Base-by-base conservation (phyloP, 768 basidiomycete species). In the Royoungia palumana region DNA sequence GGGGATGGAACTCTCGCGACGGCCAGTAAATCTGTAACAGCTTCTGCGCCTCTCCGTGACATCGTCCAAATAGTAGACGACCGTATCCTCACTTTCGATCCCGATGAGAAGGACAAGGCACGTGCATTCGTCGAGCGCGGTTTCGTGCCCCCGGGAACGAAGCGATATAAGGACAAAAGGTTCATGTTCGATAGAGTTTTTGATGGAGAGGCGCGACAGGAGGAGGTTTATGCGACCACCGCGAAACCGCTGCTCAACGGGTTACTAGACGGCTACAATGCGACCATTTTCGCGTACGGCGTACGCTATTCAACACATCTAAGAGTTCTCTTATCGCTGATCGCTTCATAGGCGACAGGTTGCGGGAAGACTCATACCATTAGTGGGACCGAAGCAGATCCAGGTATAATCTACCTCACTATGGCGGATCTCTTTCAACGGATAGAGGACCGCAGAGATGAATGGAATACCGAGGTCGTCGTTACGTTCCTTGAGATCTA, bases 361-460 rank as follows among this genome's bases (percentile, higher is more conserved):
- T 98, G 96, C 66, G 96, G 96, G 55, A 99, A 99, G 71, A 99
- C 96, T 5, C 94, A 98, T 69, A 99, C 96, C 17, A 97, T 99
- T 67, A 96, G 93, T 60, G 95, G 95, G 49, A 87, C 89, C 32
- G 85, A 87, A 38, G 64, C 67, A 19, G 88, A 95, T 65, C 92
- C 91, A 16, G 96, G 96, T 25, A 84, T 96, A 60, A 96, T 98
- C 66, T 94, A 98, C 70, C 78, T 92, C 50, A 93, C 94, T 17
- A 98, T 97, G 94, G 83, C 90, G 37, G 95, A 97, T 69, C 82
- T 99, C 54, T 99, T 98, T 68, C 85, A 87, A 60, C 81, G 86
- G 42, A 96, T 99, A 56, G 85, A 92, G 42, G 91, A 94, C 60
- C 81, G 87, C 45, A 81, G 74, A 57, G 90, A 89, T 47, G 89